phyloP scores from a whole-genome alignment of 495 filamentous ascomycete species.

The Monascus purpureus region DNA sequence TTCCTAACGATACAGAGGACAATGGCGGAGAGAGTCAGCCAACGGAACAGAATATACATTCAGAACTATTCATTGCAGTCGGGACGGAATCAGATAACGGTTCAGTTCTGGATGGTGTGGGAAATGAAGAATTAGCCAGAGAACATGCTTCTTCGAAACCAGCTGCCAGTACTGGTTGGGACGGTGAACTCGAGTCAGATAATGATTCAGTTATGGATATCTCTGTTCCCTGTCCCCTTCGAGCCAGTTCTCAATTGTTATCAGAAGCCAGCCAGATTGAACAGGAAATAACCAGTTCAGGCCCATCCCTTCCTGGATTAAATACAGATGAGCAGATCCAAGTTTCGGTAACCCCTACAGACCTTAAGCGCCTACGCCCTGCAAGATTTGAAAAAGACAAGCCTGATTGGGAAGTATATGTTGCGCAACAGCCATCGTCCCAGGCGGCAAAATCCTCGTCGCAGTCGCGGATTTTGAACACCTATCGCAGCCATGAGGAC shows the following conservation, averaged over 20 bases:
- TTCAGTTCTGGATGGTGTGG: too few species aligned
- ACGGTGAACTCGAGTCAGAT: slow-evolving; percentile 12
- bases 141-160: neutral
- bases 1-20: too few species aligned
- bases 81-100: too few species aligned
- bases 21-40: too few species aligned
- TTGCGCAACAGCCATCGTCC: slow-evolving; percentile 10
- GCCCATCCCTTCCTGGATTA: slow-evolving; percentile 10
- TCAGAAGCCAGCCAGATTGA: slow-evolving; percentile 15
- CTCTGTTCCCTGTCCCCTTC: slow-evolving; percentile 35
- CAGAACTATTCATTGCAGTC: too few species aligned
- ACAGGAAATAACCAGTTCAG: slow-evolving; percentile 12
- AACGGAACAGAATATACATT: too few species aligned
- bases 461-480: slow-evolving; percentile 23
- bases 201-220: slow-evolving; percentile 38
- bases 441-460: slow-evolving; percentile 21
- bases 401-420: neutral
- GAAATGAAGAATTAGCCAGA: neutral
- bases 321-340: slow-evolving; percentile 15
- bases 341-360: slow-evolving; percentile 22
- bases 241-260: slow-evolving; percentile 12
- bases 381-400: slow-evolving; percentile 1
- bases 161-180: neutral
- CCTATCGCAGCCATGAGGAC: slow-evolving; percentile 12
- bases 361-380: slow-evolving; percentile 4